Percentiles rank a stretch among this genome's conserved stretches.
Conservation (phyloP, 2,329 filamentous ascomycete genomes). For the Microsporum canis region DNA sequence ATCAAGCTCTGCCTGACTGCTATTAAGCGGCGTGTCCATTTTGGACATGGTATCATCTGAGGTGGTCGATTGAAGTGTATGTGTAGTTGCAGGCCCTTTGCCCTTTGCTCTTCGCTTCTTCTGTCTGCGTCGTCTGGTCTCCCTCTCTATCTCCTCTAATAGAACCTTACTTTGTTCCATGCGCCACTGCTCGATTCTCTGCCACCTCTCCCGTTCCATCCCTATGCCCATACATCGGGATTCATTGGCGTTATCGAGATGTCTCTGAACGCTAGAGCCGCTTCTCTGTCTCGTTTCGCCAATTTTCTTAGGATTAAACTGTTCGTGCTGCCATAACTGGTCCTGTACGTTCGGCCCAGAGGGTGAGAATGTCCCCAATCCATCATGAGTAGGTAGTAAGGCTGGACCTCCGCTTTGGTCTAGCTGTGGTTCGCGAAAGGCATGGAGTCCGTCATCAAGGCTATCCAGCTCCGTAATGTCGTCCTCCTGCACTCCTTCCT, state of each 20-base stretch:
- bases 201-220: conserved; percentile 61
- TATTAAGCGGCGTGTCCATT: neutral
- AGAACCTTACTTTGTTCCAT: conserved; percentile 79
- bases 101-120: conserved; percentile 20
- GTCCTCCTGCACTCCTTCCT: conserved; percentile 39
- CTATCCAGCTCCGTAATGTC: conserved; percentile 81
- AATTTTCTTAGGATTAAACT: conserved; percentile 62
- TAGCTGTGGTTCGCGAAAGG: conserved; percentile 56
- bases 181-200: conserved; percentile 83
- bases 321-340: conserved; percentile 79
- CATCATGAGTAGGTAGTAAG: conserved; percentile 84
- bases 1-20: neutral
- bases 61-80: neutral
- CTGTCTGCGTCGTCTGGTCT: conserved; percentile 57
- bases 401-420: conserved; percentile 47
- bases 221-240: conserved; percentile 40
- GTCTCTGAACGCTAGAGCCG: conserved; percentile 47
- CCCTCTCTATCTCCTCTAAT: conserved; percentile 77
- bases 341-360: conserved; percentile 58
- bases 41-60: neutral
- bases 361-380: conserved; percentile 70
- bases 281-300: conserved; percentile 37
- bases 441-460: conserved; percentile 80
- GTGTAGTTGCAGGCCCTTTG: neutral
- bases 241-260: conserved; percentile 46